These are phyloP conservation scores for Diaporthe sp. DNA, from an alignment of 2,329 filamentous ascomycete species.

Conservation along the genomic window DNA sequence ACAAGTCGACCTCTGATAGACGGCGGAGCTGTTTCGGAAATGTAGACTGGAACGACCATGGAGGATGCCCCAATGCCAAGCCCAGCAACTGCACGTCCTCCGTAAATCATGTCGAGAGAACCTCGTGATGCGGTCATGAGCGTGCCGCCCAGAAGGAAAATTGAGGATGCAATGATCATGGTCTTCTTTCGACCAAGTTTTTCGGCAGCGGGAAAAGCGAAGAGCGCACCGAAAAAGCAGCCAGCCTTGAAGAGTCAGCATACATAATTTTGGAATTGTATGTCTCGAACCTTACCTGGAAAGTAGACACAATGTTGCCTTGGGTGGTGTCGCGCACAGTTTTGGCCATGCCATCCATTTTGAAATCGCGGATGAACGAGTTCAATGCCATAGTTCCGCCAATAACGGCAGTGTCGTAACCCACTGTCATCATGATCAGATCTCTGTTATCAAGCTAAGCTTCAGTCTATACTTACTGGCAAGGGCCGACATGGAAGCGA, in stretches of 20 bases:
- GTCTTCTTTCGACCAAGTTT: conserved; percentile 50
- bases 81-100: conserved; percentile 64
- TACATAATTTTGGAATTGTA: too few species aligned
- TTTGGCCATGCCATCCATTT: conserved; percentile 28
- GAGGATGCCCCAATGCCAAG: conserved; percentile 65
- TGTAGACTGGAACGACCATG: conserved; percentile 50
- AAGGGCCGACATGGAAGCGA: conserved; percentile 26
- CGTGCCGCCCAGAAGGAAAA: conserved; percentile 50
- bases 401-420: conserved; percentile 74
- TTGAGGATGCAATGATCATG: conserved; percentile 48
- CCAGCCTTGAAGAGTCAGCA: conserved; percentile 42
- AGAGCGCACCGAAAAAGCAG: conserved; percentile 45
- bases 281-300: conserved; percentile 36
- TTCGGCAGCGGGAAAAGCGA: conserved; percentile 49
- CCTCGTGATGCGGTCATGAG: conserved; percentile 52
- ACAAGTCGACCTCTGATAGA: conserved; percentile 72
- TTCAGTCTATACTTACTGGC: conserved; percentile 11
- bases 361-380: conserved; percentile 66
- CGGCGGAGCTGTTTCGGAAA: conserved; percentile 71
- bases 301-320: conserved; percentile 46
- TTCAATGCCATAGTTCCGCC: conserved; percentile 74
- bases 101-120: conserved; percentile 48
- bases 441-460: too few species aligned
- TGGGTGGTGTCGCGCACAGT: conserved; percentile 42
- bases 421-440: conserved; percentile 65